Base-by-base conservation (phyloP, 2,329 filamentous ascomycete genomes). In the Phoma sp. region DNA sequence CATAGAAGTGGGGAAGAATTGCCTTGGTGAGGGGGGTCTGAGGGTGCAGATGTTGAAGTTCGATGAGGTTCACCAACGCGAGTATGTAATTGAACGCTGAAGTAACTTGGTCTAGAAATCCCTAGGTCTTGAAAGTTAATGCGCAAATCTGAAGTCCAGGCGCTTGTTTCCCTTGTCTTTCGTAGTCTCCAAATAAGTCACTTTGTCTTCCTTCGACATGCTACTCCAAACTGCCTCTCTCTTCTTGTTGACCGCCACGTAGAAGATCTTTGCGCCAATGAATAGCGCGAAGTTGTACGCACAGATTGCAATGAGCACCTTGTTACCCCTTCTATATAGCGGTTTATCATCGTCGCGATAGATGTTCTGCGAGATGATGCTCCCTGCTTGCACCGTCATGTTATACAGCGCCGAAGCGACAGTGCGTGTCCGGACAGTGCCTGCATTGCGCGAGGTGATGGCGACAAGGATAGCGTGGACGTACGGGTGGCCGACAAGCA, bases 291-390 rank as follows among this genome's bases (percentile, higher is more conserved):
- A 80, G 24, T 82, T 81, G 21, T 81, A 72, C 1, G 78, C 62
- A 25, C 78, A 79, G 46, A 87, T 78, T 0, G 68, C 79, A 43
- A 88, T 77, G 1, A 87, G 68, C 0, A 80, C 76, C 37, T 76
- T 78, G 55, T 88, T 86, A 0, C 85, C 85, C 0, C 77, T 75
- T 2, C 76, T 74, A 55, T 87, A 86, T 5, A 76, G 38, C 33
- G 73, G 73, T 56, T 76, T 76, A 29, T 88, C 85, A 32, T 82
- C 75, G 1, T 82, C 76, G 1, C 80, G 74, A 63, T 86, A 86
- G n/a, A 86, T 82, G 29, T 75, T 76, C 45, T 67, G 63, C 4
- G 61, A 56, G n/a, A 74, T 70, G 43, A 75, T 74, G 17, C 51
- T 66, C 12, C 59, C 58, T 2, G 70, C 65, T 41, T 76, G 73